A percentile compares a stretch with the other conserved stretches of the same genome.
These are phyloP conservation scores for Sungouiozyma ichnusensis DNA, from an alignment of 805 yeast species.

Conservation along the genomic window DNA sequence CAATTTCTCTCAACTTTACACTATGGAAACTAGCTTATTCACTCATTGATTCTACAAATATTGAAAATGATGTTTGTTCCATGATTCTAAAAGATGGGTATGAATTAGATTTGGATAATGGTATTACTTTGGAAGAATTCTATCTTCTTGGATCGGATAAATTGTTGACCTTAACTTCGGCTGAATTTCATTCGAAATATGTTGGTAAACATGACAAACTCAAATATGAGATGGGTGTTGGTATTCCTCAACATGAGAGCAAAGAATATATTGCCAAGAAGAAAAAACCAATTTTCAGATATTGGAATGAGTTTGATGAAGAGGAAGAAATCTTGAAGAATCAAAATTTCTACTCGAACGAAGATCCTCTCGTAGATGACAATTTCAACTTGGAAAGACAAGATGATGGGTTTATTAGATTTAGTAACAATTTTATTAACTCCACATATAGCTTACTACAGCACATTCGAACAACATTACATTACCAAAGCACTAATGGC, in stretches of 20 bases:
- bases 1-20: conserved; percentile 10
- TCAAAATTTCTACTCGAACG: conserved; percentile 5
- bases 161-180: conserved; percentile 5
- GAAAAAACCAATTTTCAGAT: conserved; percentile 9
- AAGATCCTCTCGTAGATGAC: conserved; percentile 4
- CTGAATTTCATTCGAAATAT: not conserved
- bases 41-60: conserved; percentile 7
- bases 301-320: conserved; percentile 30
- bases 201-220: not conserved
- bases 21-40: conserved; percentile 17
- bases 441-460: conserved; percentile 14
- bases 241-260: not conserved
- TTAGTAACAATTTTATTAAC: conserved; percentile 17
- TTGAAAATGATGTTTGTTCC: conserved; percentile 10
- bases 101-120: conserved; percentile 6
- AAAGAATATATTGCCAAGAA: not conserved
- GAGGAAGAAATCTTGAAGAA: conserved; percentile 12
- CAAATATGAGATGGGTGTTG: not conserved
- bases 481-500: not conserved
- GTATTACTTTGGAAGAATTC: conserved; percentile 14
- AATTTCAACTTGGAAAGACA: not conserved
- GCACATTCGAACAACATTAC: conserved; percentile 7
- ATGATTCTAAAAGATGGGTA: conserved; percentile 12
- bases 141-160: conserved; percentile 15
- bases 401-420: conserved; percentile 19